These are phyloP conservation scores for Suillus hirtellus DNA, from an alignment of 768 basidiomycete genomes.

Conservation along the genomic window DNA sequence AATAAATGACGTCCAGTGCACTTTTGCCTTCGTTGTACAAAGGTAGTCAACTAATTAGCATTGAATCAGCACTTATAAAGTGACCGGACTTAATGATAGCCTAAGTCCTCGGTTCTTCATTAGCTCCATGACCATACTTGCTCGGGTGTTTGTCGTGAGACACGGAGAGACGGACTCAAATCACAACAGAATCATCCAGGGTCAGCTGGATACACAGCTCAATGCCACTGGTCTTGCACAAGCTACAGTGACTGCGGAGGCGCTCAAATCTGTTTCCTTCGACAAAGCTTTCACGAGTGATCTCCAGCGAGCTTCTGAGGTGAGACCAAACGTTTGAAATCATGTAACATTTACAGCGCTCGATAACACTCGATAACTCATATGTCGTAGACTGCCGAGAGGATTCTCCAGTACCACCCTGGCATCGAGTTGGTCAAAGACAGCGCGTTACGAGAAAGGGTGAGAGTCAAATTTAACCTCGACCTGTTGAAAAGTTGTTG, in stretches of 20 bases:
- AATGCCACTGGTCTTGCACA: constrained; percentile 64
- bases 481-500: background rate
- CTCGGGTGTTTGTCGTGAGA: constrained; percentile 64
- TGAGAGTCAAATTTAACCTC: constrained; percentile 27
- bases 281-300: constrained; percentile 69
- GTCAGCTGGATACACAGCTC: constrained; percentile 68
- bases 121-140: constrained; percentile 24
- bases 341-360: background rate
- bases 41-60: background rate
- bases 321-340: constrained; percentile 31
- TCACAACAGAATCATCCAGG: constrained; percentile 63
- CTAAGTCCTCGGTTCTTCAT: background rate
- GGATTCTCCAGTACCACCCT: constrained; percentile 57
- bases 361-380: background rate
- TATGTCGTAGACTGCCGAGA: constrained; percentile 60
- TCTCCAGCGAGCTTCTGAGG: constrained; percentile 65
- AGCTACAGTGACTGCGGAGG: constrained; percentile 54
- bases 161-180: constrained; percentile 83
- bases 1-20: background rate
- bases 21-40: background rate
- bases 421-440: constrained; percentile 43
- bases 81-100: background rate
- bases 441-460: constrained; percentile 63
- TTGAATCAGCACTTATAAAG: background rate
- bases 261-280: constrained; percentile 56